Base-by-base conservation (phyloP, 1,284 basidiomycete species). In the Cryptococcus hybrid region DNA sequence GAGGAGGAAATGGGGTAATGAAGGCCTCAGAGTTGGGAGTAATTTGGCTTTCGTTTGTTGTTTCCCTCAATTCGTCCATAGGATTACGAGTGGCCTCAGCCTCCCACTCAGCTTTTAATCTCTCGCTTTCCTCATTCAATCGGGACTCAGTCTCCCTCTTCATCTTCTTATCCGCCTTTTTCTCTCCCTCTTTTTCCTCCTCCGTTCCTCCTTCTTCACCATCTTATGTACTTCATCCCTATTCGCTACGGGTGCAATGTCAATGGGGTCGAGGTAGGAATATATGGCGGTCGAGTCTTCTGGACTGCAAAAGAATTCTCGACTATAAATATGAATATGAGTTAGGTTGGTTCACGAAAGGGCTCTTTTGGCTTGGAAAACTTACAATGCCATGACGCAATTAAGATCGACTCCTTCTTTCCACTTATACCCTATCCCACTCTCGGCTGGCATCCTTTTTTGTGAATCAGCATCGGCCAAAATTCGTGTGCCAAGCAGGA, bases 301-400 rank as follows among this genome's bases (percentile, higher is more conserved):
- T 60, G 55, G 48, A 67, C 61, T 34, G 58, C 40, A n/a, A 57
- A 63, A 63, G 48, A 62, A 61, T 12, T 42, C 51, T 12, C 52
- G 59, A n/a, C 64, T 66, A 35, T n/a, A 45, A 18, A n/a, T 1
- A 30, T 30, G 18, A 35, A 37, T 40, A 13, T 13, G 12, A 13
- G 5, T 46, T 43, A 54, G 2, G 39, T 15, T 30, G 12, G 15
- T 30, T 42, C 36, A 5, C 30, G 47, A 37, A 7, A 47, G n/a
- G 51, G 34, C 24, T 5, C 6, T 15, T 47, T 47, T 24, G 24
- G 3, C 24, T 13, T n/a, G 18, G 45, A 24, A 24, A 15, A 7
- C 58, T 56, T 47, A 63, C 61, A 30, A 46, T 13, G 49, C 47
- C 18, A 45, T 18, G 43, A 60, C 51, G 13, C 36, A 5, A 24